These are phyloP conservation scores for Salix dunnii DNA, from an alignment of 345 rosid genomes.

Conservation along the genomic window DNA sequence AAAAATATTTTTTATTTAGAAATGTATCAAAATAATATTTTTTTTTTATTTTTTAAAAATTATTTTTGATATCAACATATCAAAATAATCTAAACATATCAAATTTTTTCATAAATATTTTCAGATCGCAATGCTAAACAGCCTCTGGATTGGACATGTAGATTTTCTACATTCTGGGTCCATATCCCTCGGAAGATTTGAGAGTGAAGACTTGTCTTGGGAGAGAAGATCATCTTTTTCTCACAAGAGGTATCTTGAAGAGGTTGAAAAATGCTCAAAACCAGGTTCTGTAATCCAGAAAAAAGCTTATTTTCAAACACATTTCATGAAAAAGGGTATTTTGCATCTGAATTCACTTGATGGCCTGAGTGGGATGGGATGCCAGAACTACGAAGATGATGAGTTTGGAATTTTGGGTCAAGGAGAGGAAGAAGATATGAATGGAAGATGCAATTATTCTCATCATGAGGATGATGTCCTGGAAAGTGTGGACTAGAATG, in stretches of 20 bases:
- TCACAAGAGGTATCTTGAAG: slow-evolving; percentile 89
- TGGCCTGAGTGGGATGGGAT: slow-evolving; percentile 34
- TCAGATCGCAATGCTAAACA: too few species aligned
- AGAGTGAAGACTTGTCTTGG: slow-evolving; percentile 71
- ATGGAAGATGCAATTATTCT: slow-evolving; percentile 25
- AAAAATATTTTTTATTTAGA: too few species aligned
- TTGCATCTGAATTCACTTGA: slow-evolving; percentile 43
- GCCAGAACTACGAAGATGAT: slow-evolving; percentile 30
- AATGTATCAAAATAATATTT: too few species aligned
- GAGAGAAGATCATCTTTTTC: slow-evolving; percentile 82
- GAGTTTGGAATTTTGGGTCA: slow-evolving; percentile 15
- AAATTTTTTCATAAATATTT: too few species aligned
- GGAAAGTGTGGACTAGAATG: slow-evolving; percentile 20
- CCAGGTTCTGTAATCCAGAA: slow-evolving; percentile 76
- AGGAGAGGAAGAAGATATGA: slow-evolving; percentile 25
- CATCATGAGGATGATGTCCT: slow-evolving; percentile 26
- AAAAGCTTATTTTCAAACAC: slow-evolving; percentile 85
- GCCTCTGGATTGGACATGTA: slow-evolving; percentile 38
- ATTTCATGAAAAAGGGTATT: slow-evolving; percentile 73
- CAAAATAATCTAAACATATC: too few species aligned
- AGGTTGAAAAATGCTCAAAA: slow-evolving; percentile 79
- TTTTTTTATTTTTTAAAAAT: too few species aligned
- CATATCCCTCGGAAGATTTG: slow-evolving; percentile 88
- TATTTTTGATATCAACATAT: too few species aligned
- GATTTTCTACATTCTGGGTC: slow-evolving; percentile 77